Conservation (phyloP, 164 flowering plant species). For the Vitis rupestris region DNA sequence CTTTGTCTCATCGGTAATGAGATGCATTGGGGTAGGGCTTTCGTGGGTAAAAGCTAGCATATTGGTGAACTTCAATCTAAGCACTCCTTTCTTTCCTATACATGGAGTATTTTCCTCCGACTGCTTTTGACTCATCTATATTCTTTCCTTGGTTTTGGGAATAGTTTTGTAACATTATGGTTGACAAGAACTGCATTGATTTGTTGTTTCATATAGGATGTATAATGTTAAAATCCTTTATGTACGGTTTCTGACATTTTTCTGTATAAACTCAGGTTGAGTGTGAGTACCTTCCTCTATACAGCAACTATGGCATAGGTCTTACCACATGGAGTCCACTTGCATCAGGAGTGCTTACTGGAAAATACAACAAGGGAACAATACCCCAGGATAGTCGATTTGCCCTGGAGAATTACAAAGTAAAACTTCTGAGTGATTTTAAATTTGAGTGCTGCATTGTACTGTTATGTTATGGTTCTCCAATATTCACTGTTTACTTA, state of each 20-base stretch:
- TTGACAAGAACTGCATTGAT: background rate
- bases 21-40: no score
- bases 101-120: background rate
- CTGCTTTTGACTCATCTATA: background rate
- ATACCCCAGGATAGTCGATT: constrained; percentile 92
- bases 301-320: constrained; percentile 87
- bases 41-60: no score
- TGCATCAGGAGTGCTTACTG: constrained; percentile 96
- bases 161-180: background rate
- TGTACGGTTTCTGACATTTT: background rate
- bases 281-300: constrained; percentile 82
- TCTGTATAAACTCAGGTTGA: constrained; percentile 60
- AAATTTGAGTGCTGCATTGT: background rate
- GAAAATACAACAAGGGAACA: constrained; percentile 76
- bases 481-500: background rate
- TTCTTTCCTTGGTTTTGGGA: background rate
- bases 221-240: background rate
- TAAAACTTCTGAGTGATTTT: constrained; percentile 14
- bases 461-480: background rate
- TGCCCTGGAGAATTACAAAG: constrained; percentile 97
- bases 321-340: constrained; percentile 99
- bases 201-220: background rate
- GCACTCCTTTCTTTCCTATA: background rate
- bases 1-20: background rate
- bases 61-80: no score